Evolutionary conservation across 768 basidiomycete species (phyloP), one percentile per base, ranked within the genome.

Genomic region (Clitopilus hobsonii): DNA sequence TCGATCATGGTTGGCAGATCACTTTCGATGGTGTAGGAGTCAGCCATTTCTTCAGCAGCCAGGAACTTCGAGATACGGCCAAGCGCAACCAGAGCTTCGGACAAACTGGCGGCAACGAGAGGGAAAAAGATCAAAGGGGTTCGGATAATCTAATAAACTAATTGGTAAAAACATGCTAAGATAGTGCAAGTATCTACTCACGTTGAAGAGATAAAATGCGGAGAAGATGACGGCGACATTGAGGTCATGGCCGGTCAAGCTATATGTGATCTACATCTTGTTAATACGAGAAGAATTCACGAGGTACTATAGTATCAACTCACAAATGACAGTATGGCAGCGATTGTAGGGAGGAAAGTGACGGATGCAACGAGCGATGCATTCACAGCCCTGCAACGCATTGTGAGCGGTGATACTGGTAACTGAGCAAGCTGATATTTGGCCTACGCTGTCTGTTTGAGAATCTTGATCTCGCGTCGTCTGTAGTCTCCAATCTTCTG

Each of bases 81-180:
- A 20, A 83, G 63, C 0, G 82, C 80, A 3, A 84, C 78, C 7
- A 80, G 58, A 0, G 78, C 77, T 60, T 84, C 78, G 0, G 78
- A 71, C 13, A 78, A 65, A 26, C 67, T 64, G 5, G 78, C 74
- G 29, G 86, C 64, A 16, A 81, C 77, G 51, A 84, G 64, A 0
- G 86, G 85, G 53, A 86, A 69, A 52, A 81, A 67, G n/a, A 78
- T 61, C 18, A 88, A 72, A 2, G 86, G 86, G 6, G 69, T 62
- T n/a, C 82, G 80, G 60, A 86, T 79, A 55, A 82, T 78, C 83
- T 84, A n/a, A n/a, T n/a, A n/a, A n/a, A n/a, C n/a, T n/a, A n/a
- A n/a, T n/a, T n/a, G n/a, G n/a, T n/a, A n/a, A n/a, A n/a, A n/a
- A n/a, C n/a, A n/a, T n/a, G n/a, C n/a, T n/a, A n/a, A n/a, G n/a